Percentiles rank a stretch among this genome's conserved stretches.
Conservation (phyloP, 2,329 filamentous ascomycete genomes). For the Hirsutella rhossiliensis region DNA sequence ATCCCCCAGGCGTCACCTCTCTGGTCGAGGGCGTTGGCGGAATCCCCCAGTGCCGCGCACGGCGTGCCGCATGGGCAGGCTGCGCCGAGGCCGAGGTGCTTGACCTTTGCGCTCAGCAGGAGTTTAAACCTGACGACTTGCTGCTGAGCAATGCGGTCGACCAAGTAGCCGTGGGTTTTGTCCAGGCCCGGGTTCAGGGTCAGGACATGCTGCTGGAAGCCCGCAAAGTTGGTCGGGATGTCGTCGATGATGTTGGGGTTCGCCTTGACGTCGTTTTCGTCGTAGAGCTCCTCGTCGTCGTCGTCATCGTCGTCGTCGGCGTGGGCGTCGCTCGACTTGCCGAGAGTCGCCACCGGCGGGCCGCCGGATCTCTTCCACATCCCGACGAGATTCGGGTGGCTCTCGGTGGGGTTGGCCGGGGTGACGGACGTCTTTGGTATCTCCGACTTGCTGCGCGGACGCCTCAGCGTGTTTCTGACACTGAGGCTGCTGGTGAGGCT, state of each 20-base stretch:
- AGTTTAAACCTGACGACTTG: constrained; percentile 70
- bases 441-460: constrained; percentile 44
- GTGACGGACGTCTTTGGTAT: constrained; percentile 26
- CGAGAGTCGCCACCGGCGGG: constrained; percentile 37
- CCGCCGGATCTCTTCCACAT: constrained; percentile 42
- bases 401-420: constrained; percentile 15
- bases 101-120: constrained; percentile 56
- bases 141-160: constrained; percentile 73
- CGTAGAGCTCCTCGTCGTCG: constrained; percentile 35
- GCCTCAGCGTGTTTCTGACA: constrained; percentile 37
- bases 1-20: constrained; percentile 9
- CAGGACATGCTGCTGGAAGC: constrained; percentile 64
- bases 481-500: constrained; percentile 29
- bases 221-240: constrained; percentile 60
- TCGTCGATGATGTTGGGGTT: constrained; percentile 53
- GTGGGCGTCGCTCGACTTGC: constrained; percentile 15
- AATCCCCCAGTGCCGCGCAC: constrained; percentile 58
- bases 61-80: constrained; percentile 49
- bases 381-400: constrained; percentile 32
- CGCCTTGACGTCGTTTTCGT: constrained; percentile 49
- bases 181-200: constrained; percentile 61
- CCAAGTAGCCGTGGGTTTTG: constrained; percentile 45
- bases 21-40: constrained; percentile 45
- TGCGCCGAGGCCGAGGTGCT: constrained; percentile 51
- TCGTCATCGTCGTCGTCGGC: constrained; percentile 45